Evolutionary conservation across 2,329 filamentous ascomycete species (phyloP), one percentile per base, ranked within the genome.

Genomic region (Zymoseptoria tritici): DNA sequence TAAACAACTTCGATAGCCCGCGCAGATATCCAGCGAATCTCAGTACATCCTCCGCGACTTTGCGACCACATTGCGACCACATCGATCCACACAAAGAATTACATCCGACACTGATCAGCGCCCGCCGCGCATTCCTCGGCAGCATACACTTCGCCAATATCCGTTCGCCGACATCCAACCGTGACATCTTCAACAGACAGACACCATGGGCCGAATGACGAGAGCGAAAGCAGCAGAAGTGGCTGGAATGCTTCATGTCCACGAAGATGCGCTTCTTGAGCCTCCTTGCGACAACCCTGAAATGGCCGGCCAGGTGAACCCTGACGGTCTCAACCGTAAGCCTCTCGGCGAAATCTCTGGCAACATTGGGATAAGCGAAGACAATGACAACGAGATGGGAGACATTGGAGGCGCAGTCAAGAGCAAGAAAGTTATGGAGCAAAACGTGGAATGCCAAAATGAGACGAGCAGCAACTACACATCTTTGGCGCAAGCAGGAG

Each of bases 341-440:
- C 71, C 74, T 22, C 66, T 79, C 53, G 71, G 72, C 57, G 74
- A 78, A 50, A 72, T 79, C n/a, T 72, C 74, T 16, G 78, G 73
- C 58, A 69, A 68, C 54, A 66, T 64, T 20, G 63, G 65, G 26
- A 66, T 62, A 56, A 64, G 59, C 26, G 57, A 73, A 73, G 60
- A 62, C 66, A 57, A 29, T 70, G 62, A 73, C 71, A 62, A 57
- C 59, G 57, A 72, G 58, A 73, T 71, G 59, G 69, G 64, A 26
- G 67, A 64, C 49, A 77, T 73, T 62, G 63, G 60, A 49, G 56
- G 56, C 21, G 57, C 56, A 68, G 70, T 59, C 21, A 73, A 71
- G 60, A 67, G 62, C 49, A 74, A 72, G 61, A 66, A 63, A 53
- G 57, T 57, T 42, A 56, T 63, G 11, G 56, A 54, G 9, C 22